Conservation (phyloP, 257 asterid genomes). For the Knoxia roxburghii region DNA sequence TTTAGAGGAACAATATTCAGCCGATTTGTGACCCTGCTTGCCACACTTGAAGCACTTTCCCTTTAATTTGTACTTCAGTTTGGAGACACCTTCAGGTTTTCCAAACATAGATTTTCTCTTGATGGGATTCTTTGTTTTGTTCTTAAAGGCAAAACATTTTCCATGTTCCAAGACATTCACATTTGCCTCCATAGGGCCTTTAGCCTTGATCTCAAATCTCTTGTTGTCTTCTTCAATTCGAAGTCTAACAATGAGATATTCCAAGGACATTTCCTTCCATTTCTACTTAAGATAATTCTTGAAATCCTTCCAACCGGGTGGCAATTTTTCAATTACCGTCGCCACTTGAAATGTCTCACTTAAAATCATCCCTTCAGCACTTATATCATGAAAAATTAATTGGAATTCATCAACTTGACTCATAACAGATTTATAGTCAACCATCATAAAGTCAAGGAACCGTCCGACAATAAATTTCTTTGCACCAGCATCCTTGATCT, state of each 20-base stretch:
- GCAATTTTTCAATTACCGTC: background rate
- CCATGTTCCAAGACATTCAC: too few species aligned
- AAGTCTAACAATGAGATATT: background rate
- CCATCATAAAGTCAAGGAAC: constrained; percentile 7
- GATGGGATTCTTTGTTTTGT: too few species aligned
- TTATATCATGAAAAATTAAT: background rate
- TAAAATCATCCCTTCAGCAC: background rate
- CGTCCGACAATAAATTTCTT: constrained; percentile 1
- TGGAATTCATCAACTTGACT: background rate
- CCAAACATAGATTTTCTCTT: too few species aligned
- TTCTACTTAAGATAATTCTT: constrained; percentile 5
- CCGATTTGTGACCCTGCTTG: too few species aligned
- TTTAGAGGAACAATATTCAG: too few species aligned
- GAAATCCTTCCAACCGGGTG: background rate
- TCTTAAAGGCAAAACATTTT: too few species aligned
- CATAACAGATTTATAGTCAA: background rate
- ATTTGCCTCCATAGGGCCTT: too few species aligned
- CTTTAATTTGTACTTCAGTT: too few species aligned
- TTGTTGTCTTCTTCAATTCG: constrained; percentile 4
- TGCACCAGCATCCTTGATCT: background rate
- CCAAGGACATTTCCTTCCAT: constrained; percentile 2
- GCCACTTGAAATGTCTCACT: constrained; percentile 4
- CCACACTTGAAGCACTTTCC: too few species aligned
- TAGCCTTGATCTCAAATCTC: background rate
- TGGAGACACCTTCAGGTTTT: too few species aligned